Percentiles rank a stretch among this genome's conserved stretches.
Conservation (phyloP, 1,284 basidiomycete genomes). For the Trametes pubescens region DNA sequence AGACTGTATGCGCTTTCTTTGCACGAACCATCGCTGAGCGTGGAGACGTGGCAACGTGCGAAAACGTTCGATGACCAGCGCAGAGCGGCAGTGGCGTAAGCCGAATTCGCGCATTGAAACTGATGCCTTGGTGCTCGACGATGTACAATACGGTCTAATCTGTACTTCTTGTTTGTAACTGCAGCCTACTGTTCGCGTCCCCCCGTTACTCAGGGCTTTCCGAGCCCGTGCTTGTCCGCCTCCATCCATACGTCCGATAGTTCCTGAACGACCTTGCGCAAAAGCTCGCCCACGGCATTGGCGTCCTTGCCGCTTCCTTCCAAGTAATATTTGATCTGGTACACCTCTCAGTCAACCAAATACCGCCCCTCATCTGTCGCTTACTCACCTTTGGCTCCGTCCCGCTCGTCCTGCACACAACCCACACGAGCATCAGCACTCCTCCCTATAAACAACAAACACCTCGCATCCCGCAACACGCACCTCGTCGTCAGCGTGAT, state of each 20-base stretch:
- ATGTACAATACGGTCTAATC: background rate
- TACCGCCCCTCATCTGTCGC: constrained; percentile 2
- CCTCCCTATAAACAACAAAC: background rate
- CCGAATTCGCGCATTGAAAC: too few relatives aligned
- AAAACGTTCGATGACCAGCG: constrained; percentile 48
- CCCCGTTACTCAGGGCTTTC: constrained; percentile 45
- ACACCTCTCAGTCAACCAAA: background rate
- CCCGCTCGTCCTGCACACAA: constrained; percentile 71
- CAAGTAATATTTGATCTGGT: constrained; percentile 84
- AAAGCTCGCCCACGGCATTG: constrained; percentile 51
- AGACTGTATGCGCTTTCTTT: constrained; percentile 49
- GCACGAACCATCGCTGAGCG: constrained; percentile 46
- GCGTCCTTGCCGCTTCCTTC: constrained; percentile 72
- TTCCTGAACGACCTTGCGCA: constrained; percentile 63
- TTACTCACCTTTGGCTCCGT: constrained; percentile 83
- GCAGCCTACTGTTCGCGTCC: background rate
- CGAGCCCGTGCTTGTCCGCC: constrained; percentile 62
- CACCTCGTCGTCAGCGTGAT: constrained; percentile 76
- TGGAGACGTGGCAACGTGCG: constrained; percentile 50
- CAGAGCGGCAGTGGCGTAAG: constrained; percentile 34
- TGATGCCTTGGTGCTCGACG: background rate
- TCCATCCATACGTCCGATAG: constrained; percentile 75
- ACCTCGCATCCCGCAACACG: constrained; percentile 15
- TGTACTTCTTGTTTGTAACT: constrained; percentile 14
- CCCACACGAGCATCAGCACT: background rate